Evolutionary conservation across 345 rosid genomes (phyloP).

Genomic region (Eutrema yunnanense): DNA sequence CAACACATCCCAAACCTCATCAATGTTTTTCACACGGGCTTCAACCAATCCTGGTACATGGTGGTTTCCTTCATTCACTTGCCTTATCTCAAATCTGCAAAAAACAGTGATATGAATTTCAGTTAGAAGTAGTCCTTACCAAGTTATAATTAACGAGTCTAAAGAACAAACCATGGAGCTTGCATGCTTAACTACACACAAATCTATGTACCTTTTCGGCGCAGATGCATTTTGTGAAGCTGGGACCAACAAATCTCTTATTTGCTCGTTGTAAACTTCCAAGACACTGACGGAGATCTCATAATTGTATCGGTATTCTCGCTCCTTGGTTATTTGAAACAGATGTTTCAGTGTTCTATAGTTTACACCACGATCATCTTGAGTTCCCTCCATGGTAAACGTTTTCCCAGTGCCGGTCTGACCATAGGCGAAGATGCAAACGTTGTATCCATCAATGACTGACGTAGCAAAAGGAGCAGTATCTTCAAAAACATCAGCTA

Average conservation of each 20-base stretch:
- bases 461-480: constrained; percentile 86
- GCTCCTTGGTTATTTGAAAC: constrained; percentile 55
- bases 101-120: background rate
- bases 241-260: constrained; percentile 66
- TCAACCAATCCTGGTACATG: constrained; percentile 89
- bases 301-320: constrained; percentile 54
- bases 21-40: constrained; percentile 68
- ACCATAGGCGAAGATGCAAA: constrained; percentile 91
- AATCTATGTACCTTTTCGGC: constrained; percentile 52
- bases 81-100: constrained; percentile 80
- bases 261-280: constrained; percentile 97
- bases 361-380: constrained; percentile 87
- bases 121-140: background rate
- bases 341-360: constrained; percentile 82
- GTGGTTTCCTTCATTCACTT: constrained; percentile 71
- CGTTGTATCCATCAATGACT: constrained; percentile 94
- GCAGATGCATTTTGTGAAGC: constrained; percentile 52
- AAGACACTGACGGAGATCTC: constrained; percentile 86
- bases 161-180: background rate
- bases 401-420: constrained; percentile 97
- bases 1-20: constrained; percentile 90
- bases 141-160: background rate
- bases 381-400: constrained; percentile 92
- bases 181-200: background rate
- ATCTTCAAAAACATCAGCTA: constrained; percentile 85